Base-by-base conservation (phyloP, 352 stramenopile genomes). In the Phytopythium sindhum region DNA sequence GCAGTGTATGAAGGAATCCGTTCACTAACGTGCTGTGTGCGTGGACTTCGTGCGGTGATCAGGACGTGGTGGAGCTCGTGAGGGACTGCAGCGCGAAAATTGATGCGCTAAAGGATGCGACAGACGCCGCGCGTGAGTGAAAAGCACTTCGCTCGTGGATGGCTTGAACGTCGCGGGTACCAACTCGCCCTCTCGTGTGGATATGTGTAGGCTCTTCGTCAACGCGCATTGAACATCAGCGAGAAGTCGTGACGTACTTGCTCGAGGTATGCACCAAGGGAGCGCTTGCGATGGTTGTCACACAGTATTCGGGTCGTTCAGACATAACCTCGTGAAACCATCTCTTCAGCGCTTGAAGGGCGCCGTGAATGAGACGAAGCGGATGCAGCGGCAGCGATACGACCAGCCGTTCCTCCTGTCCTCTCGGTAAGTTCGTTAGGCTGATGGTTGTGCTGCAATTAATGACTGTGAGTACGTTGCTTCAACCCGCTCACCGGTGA, bases 161-260 rank as follows among this genome's bases (percentile, higher is more conserved):
- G 12, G 12, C 9, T 52, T 12, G n/a, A 11, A 15, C n/a, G 42
- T 28, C 21, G 5, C 42, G 5, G 21, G 4, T 45, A 45, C 12
- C 17, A 42, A 10, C 2, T n/a, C 17, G 7, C n/a, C n/a, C 8
- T 5, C 15, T 31, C 7, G 14, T 39, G 10, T 50, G 45, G 2
- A 23, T 1, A 14, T 39, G 26, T 37, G 35, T 41, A 88, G 76
- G 33, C 57, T 48, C 44, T 57, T 28, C 68, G 5, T 47, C 61
- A 12, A 63, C 37, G 60, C 65, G 66, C 10, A 63, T 71, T 23
- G 77, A 91, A 57, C 78, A 90, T 50, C 72, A 90, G 56, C 81
- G 84, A 47, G 83, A 93, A 47, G 73, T 93, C 57, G 81, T 93
- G 58, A 71, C 83, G 4, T 88, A 90, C 64, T 67, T 93, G 50